Evolutionary conservation across 2,329 filamentous ascomycete species (phyloP), one percentile per base, ranked within the genome.

Genomic region (Rhynchosporium agropyri): DNA sequence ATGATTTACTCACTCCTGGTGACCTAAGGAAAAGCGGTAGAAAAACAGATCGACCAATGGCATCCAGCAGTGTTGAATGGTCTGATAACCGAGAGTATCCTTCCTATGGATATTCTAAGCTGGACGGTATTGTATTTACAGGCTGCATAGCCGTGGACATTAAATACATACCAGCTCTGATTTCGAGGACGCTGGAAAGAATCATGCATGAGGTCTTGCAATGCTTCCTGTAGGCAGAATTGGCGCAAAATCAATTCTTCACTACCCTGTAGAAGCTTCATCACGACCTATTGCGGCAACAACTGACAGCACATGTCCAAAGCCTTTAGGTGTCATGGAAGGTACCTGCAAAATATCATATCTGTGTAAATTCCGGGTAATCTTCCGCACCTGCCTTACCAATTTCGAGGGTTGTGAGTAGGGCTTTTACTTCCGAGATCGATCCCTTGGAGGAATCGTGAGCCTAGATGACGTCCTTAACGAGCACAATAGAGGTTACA

Each of bases 21-120:
- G 31, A 29, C 54, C 12, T 45, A 15, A 58, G 33, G 12, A 58
- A 26, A 26, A 46, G 33, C 13, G 55, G 55, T 33, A 58, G 42
- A 3, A 48, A 42, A 5, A 58, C 28, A 7, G 42, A 33, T 48
- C 55, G 42, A 36, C 55, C 55, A 3, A 38, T 36, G 20, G 55
- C 55, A 48, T 58, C 55, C 10, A 58, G 29, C 10, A 58, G 42
- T 10, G 33, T 20, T 6, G 48, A 40, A 45, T 31, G 46, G 13
- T 58, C 40, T 31, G 26, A 26, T 15, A 36, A 9, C 15, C 40
- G 6, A 15, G 55, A 33, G 15, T 4, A 13, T 26, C 26, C n/a
- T 36, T 36, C 38, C 55, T 42, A 58, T 8, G 55, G 26, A 26
- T 58, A 48, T 36, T 29, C 55, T 0, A 58, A 13, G 1, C 40